Percentiles rank a stretch among this genome's conserved stretches.
These are phyloP conservation scores for Sanghuangporus weigelae DNA, from an alignment of 1,284 basidiomycete genomes.

Conservation along the genomic window DNA sequence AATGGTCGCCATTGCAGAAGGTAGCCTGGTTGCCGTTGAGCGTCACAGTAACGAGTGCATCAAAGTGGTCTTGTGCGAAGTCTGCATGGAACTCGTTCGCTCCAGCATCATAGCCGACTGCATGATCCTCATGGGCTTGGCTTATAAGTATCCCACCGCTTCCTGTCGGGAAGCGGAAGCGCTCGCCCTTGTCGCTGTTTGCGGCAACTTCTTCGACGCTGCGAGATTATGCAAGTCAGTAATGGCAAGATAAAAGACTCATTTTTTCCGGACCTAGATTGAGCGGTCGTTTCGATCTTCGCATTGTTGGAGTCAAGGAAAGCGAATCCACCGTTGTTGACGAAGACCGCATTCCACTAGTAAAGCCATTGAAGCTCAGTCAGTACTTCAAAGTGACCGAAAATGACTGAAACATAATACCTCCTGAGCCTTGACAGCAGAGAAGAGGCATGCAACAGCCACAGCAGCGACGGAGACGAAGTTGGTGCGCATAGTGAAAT, in stretches of 20 bases:
- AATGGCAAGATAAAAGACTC: not conserved
- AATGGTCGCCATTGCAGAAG: not conserved
- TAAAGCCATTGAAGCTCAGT: not conserved
- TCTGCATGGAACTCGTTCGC: constrained; percentile 1
- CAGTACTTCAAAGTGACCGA: not conserved
- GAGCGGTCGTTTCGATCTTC: not conserved
- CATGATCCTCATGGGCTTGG: not conserved
- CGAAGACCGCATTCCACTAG: not conserved
- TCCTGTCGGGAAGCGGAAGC: constrained; percentile 3
- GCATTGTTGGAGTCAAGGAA: constrained; percentile 3
- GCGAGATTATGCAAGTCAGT: not conserved
- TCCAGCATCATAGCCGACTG: not conserved
- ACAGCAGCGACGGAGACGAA: not conserved
- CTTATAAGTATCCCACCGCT: not conserved
- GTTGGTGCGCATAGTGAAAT: not conserved
- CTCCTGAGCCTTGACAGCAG: not conserved
- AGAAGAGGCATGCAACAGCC: not conserved
- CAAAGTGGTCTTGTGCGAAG: not conserved
- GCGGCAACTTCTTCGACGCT: not conserved
- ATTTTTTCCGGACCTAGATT: not conserved
- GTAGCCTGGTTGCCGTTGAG: not conserved
- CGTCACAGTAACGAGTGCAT: not conserved
- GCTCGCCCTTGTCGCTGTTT: constrained; percentile 1
- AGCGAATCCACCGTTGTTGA: not conserved
- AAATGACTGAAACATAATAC: not conserved